Evolutionary conservation across 805 yeast species (phyloP), one percentile per base, ranked within the genome.

Genomic region (Candida michaelii): DNA sequence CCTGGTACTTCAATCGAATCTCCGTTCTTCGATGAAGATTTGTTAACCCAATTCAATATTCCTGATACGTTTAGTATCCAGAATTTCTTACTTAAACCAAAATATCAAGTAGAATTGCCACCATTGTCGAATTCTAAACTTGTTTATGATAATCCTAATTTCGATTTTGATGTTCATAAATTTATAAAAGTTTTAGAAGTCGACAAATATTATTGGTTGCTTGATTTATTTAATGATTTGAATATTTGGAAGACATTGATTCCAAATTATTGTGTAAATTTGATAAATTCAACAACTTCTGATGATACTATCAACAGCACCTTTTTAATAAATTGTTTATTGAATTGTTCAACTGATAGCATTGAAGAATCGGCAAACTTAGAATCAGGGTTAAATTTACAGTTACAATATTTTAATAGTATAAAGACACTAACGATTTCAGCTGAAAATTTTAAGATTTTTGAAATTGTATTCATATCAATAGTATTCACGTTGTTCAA

Each of bases 151-250:
- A 49, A 40, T 31, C 48, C 47, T 9, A 31, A 44, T 17, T 49
- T 42, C 19, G 49, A 49, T 13, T 49, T 49, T 18, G 53, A 49
- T 29, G 36, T 44, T 5, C 19, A 44, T 2, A 31, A 36, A 15
- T 43, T 44, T 14, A 44, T 49, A 5, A 35, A 42, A 33, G 19
- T 49, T 2, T 46, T 66, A n/a, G 65, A 63, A 25, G 45, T 48
- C n/a, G 66, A 67, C 39, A 58, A 58, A 35, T 67, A 64, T 41
- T 61, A 59, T 48, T 66, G 73, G 72, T 34, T 69, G 8, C 50
- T 69, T 15, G 75, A 69, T 49, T 46, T 69, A 19, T 67, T 66
- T 44, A 69, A 69, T 38, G 73, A 64, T n/a, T 44, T 65, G 24
- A 45, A 51, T 32, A 50, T 68, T 12, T 69, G 74, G 74, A 66